Base-by-base conservation (phyloP, 257 asterid genomes). In the Solanum lignicaule region DNA sequence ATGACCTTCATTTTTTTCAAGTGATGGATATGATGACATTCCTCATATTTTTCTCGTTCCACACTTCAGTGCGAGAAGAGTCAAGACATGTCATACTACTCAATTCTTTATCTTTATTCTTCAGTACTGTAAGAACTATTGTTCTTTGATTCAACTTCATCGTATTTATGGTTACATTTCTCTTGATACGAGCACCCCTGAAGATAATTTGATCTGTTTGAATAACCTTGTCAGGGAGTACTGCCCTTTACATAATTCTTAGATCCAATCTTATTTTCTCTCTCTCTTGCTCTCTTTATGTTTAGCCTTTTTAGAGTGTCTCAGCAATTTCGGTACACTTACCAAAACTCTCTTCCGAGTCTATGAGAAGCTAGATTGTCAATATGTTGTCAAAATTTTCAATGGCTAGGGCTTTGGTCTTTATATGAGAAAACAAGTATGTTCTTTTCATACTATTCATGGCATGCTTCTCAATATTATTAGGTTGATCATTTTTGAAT, bases 351-450 rank as follows among this genome's bases (percentile, higher is more conserved):
- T 75, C 5, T 89, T 46, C 86, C 87, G 18, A 60, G 74, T 82
- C 89, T 91, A 91, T 87, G 90, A 86, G 83, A 88, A 21, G 72
- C 85, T 81, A 83, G 93, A 89, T 85, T 15, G 96, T 83, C 99
- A 98, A 95, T 98, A 95, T 93, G 88, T 94, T 96, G 86, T 97
- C 98, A 85, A 95, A 93, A 93, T 95, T 94, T 89, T 97, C 98
- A 15, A 98, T 98, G 72, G 98, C 96, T 91, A 97, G 90, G 86
- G 93, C 94, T 90, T 94, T 92, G 23, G 93, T 95, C 89, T 95
- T 97, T 89, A 94, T 92, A 43, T 92, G 95, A 87, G 98, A 95
- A 90, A 94, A 65, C 60, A 86, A 93, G 84, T 94, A 5, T 62
- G 86, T 38, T 55, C 91, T 92, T 84, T 89, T 92, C 84, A 60